Evolutionary conservation across 805 yeast species (phyloP).

Genomic region (Metschnikowia sp.): DNA sequence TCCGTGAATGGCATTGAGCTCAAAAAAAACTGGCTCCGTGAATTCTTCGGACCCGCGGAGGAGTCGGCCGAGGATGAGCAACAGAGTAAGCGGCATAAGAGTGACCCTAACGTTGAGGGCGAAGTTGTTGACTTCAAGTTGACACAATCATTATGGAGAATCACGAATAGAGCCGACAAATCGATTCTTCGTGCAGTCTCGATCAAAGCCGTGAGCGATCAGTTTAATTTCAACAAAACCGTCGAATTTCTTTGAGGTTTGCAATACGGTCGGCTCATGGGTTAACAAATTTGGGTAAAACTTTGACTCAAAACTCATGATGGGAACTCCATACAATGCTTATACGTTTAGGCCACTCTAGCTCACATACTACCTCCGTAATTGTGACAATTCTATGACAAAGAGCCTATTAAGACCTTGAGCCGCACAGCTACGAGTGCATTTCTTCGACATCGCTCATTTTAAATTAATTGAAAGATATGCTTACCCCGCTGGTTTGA

Average conservation of each 20-base stretch:
- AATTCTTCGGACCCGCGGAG: slow-evolving; percentile 18
- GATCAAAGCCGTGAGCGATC: slow-evolving; percentile 30
- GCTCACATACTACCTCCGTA: no score
- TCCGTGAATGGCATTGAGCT: slow-evolving; percentile 34
- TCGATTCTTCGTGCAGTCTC: slow-evolving; percentile 28
- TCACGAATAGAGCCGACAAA: slow-evolving; percentile 22
- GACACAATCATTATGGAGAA: slow-evolving; percentile 42
- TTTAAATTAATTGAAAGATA: no score
- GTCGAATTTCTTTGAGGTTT: slow-evolving; percentile 16
- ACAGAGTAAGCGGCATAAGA: slow-evolving; percentile 2
- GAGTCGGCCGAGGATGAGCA: slow-evolving; percentile 6
- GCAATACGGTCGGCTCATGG: no score
- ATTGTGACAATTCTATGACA: no score
- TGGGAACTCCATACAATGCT: no score
- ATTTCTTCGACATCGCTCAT: no score
- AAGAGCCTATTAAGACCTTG: no score
- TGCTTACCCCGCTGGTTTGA: no score
- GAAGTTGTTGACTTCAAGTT: slow-evolving; percentile 44
- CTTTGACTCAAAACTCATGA: no score
- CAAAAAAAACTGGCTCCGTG: slow-evolving; percentile 33
- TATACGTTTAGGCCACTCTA: no score
- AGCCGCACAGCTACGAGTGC: no score
- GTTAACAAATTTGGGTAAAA: no score
- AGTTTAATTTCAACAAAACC: slow-evolving; percentile 15
- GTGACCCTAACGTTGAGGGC: slow-evolving; percentile 20